phyloP scores from a whole-genome alignment of 2,329 filamentous ascomycete genomes.

The Alternaria ethzedia region DNA sequence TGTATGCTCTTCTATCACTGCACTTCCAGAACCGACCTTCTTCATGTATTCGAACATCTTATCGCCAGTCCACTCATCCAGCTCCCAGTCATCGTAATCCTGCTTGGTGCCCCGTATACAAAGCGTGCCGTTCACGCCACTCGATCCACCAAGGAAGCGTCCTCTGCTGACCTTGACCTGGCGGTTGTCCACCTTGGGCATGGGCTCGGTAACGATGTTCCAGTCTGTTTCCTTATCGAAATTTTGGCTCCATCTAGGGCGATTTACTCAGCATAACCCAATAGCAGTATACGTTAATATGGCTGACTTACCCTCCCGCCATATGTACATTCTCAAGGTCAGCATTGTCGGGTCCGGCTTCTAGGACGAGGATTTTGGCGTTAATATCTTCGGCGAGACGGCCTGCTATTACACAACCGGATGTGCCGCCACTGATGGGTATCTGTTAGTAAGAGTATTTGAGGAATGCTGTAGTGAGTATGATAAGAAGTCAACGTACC shows the following conservation, averaged over 20 bases:
- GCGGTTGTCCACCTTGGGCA: slow-evolving; percentile 49
- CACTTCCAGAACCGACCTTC: slow-evolving; percentile 47
- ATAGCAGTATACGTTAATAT: too few relatives aligned
- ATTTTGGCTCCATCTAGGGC: slow-evolving; percentile 51
- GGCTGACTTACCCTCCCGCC: slow-evolving; percentile 50
- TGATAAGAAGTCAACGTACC: slow-evolving; percentile 14
- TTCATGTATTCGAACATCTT: slow-evolving; percentile 64
- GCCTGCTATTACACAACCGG: slow-evolving; percentile 57
- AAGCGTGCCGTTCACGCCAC: slow-evolving; percentile 59
- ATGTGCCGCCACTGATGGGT: slow-evolving; percentile 52
- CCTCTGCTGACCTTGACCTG: slow-evolving; percentile 58
- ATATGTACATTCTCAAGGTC: slow-evolving; percentile 59
- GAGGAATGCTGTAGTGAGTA: too few relatives aligned
- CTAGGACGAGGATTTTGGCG: slow-evolving; percentile 53
- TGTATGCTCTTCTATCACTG: fast-evolving
- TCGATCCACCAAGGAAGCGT: slow-evolving; percentile 58
- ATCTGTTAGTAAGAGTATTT: not conserved
- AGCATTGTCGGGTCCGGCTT: slow-evolving; percentile 55
- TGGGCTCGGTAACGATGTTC: slow-evolving; percentile 56
- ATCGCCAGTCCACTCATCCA: slow-evolving; percentile 63
- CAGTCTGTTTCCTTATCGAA: slow-evolving; percentile 60
- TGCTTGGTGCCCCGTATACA: slow-evolving; percentile 59
- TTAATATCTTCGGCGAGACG: slow-evolving; percentile 55
- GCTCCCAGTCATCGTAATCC: slow-evolving; percentile 62
- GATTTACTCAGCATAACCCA: not conserved